Evolutionary conservation across 2,329 filamentous ascomycete genomes (phyloP).

Genomic region (Botryotinia calthae): DNA sequence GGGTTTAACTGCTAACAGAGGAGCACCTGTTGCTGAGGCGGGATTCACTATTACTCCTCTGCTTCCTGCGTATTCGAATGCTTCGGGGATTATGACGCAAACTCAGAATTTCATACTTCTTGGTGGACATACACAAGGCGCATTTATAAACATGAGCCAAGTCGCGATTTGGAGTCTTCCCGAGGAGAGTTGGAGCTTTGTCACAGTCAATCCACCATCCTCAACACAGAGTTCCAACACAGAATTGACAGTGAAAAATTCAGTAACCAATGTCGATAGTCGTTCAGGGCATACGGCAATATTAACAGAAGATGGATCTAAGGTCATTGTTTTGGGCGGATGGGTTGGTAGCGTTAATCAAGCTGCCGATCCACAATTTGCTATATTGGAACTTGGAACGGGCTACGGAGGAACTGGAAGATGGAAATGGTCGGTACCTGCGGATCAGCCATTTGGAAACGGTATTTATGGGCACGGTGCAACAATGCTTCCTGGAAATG

Average conservation of each 20-base stretch:
- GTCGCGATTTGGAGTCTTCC: conserved; percentile 84
- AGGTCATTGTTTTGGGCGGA: conserved; percentile 79
- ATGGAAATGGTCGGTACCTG: conserved; percentile 70
- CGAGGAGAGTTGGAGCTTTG: conserved; percentile 81
- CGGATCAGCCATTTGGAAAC: conserved; percentile 42
- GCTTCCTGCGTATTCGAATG: conserved; percentile 66
- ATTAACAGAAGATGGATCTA: conserved; percentile 72
- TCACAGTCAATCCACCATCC: conserved; percentile 56
- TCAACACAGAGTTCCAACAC: conserved; percentile 42
- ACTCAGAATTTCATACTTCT: conserved; percentile 77
- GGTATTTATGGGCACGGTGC: conserved; percentile 64
- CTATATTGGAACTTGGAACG: conserved; percentile 70
- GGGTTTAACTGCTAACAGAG: conserved; percentile 46
- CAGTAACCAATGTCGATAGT: conserved; percentile 53
- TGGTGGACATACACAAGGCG: conserved; percentile 77
- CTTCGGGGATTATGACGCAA: conserved; percentile 63
- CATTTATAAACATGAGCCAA: conserved; percentile 93
- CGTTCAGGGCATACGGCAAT: conserved; percentile 87
- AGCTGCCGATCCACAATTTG: conserved; percentile 78
- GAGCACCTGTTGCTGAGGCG: conserved; percentile 73
- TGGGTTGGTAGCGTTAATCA: conserved; percentile 83
- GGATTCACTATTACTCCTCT: conserved; percentile 81
- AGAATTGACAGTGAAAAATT: conserved; percentile 55
- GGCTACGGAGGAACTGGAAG: conserved; percentile 68
- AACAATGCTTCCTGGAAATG: conserved; percentile 60